Base-by-base conservation (phyloP, 805 yeast genomes). In the Pichia nanzhaoensis region DNA sequence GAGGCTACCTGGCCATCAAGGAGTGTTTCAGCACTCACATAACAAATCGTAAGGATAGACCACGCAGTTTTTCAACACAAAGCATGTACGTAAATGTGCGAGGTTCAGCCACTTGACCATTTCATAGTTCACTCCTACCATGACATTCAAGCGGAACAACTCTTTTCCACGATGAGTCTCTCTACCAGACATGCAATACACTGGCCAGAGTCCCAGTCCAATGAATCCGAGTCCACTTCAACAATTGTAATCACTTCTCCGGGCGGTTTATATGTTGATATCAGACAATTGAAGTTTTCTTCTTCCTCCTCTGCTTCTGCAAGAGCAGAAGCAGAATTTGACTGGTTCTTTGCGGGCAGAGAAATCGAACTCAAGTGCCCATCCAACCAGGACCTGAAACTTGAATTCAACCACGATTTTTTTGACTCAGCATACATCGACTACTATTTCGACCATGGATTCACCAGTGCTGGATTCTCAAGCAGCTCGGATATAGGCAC, bases 281-380 rank as follows among this genome's bases (percentile, higher is more conserved):
- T 73, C 37, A 61, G 77, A 49, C 67, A 70, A 14, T 53, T 64
- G 5, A 65, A 17, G 28, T 10, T 10, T 6, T 10, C n/a, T n/a
- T n/a, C n/a, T n/a, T n/a, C n/a, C n/a, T n/a, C n/a, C n/a, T n/a
- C n/a, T n/a, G n/a, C n/a, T n/a, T n/a, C n/a, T n/a, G n/a, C n/a
- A n/a, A 24, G 17, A 19, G 16, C 12, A 5, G 39, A 35, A 2
- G 41, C 41, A 12, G 42, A 18, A 19, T 77, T 77, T 51, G 79
- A 80, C 53, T 76, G 83, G 82, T 76, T 71, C 1, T 73, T 77
- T 59, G 71, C 73, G 4, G 85, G 86, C 2, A 57, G 56, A 1
- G 77, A 75, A 41, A 61, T 62, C 6, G 34, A 32, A 28, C 8
- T 38, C 14, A 59, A 61, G 3, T 53, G 70, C 37, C 12, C 28